phyloP scores from a whole-genome alignment of 2,329 filamentous ascomycete genomes.

The Neonectria coccinea region DNA sequence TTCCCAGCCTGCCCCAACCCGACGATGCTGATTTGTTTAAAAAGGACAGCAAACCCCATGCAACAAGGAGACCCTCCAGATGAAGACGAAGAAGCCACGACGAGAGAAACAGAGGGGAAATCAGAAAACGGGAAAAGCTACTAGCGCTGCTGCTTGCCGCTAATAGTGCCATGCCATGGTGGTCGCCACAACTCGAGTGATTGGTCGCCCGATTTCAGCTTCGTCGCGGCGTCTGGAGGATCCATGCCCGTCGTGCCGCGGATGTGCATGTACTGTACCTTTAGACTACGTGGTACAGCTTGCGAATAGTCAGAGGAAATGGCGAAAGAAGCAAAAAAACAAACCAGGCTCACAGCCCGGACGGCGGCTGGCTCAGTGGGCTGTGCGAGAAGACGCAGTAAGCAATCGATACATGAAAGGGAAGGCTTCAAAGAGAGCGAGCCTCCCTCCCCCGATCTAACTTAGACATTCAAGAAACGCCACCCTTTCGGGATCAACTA shows the following conservation, averaged over 20 bases:
- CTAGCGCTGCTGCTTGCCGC: constrained; percentile 33
- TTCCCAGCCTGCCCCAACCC: too few species aligned
- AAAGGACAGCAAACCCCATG: background rate
- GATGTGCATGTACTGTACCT: background rate
- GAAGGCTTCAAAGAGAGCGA: background rate
- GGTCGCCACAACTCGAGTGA: constrained; percentile 26
- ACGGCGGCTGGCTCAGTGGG: background rate
- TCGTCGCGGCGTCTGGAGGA: background rate
- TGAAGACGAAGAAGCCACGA: background rate
- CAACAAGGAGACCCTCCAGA: background rate
- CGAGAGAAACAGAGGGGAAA: background rate
- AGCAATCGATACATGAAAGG: background rate
- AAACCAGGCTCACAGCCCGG: background rate
- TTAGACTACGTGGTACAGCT: background rate
- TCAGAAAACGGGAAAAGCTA: too few species aligned
- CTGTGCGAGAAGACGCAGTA: background rate
- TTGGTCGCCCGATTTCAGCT: constrained; percentile 27
- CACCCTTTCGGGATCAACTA: background rate
- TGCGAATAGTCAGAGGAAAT: background rate
- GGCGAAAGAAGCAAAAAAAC: background rate
- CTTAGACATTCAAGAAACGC: background rate
- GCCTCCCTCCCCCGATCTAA: background rate
- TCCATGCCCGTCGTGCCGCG: background rate
- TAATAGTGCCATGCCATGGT: constrained; percentile 34
- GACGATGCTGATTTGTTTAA: background rate